Conservation (phyloP, 495 filamentous ascomycete species). For the Penicillium flavigenum region DNA sequence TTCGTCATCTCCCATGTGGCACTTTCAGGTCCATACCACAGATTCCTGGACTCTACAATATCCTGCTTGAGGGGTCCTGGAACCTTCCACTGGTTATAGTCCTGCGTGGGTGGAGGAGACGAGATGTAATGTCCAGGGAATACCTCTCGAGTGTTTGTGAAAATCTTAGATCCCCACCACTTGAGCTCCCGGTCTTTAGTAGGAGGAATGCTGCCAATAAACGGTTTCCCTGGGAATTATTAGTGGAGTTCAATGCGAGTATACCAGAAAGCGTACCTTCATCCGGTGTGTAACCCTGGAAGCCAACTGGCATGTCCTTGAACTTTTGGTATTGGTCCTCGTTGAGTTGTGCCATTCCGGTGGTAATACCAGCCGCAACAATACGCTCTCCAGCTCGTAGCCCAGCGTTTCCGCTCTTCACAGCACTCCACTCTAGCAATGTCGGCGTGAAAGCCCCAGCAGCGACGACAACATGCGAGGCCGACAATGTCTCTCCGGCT, state of each 20-base stretch:
- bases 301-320: slow-evolving; percentile 39
- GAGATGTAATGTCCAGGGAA: slow-evolving; percentile 46
- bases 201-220: slow-evolving; percentile 34
- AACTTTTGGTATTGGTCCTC: slow-evolving; percentile 31
- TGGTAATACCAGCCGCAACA: slow-evolving; percentile 55
- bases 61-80: slow-evolving; percentile 38
- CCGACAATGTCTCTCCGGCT: slow-evolving; percentile 40
- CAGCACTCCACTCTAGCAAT: slow-evolving; percentile 55
- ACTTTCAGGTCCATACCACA: slow-evolving; percentile 40
- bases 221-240: slow-evolving; percentile 30
- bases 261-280: slow-evolving; percentile 24
- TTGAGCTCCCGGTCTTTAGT: slow-evolving; percentile 48
- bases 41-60: slow-evolving; percentile 34
- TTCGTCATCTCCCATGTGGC: slow-evolving; percentile 39
- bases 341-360: slow-evolving; percentile 42
- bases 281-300: slow-evolving; percentile 36
- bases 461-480: slow-evolving; percentile 51
- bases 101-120: slow-evolving; percentile 43
- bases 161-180: slow-evolving; percentile 53
- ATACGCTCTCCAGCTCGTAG: slow-evolving; percentile 54
- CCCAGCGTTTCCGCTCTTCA: slow-evolving; percentile 36
- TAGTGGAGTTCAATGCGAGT: slow-evolving; percentile 8
- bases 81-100: slow-evolving; percentile 51
- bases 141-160: slow-evolving; percentile 50
- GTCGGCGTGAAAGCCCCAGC: slow-evolving; percentile 61